Base-by-base conservation (phyloP, 2,329 filamentous ascomycete genomes). In the Aureobasidium vineae region DNA sequence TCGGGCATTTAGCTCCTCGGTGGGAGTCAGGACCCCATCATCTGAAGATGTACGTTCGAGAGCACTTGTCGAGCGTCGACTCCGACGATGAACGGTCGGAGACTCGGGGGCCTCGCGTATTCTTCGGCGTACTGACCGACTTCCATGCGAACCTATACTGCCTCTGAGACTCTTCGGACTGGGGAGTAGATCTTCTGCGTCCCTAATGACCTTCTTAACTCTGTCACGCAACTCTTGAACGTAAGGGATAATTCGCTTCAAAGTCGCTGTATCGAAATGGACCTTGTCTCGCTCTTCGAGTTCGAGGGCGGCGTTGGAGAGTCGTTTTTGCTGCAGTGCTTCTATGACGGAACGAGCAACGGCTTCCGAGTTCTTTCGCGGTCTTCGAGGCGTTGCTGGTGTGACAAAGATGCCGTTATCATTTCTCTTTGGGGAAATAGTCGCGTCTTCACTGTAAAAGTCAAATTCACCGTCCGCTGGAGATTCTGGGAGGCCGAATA, bases 211-310 rank as follows among this genome's bases (percentile, higher is more conserved):
- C 57, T 80, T 79, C 70, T 82, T 82, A 57, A 82, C 80, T 71
- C 79, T 79, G 41, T 79, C 79, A 66, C 79, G 81, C 66, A 83
- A 74, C 11, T 77, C 77, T 66, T 76, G 79, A 49, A 83, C 81
- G 70, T 83, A 82, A 4, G 81, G 81, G 31, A 89, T 86, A 66
- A 89, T 84, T 72, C 87, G 84, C 70, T 83, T 81, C 16, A 89
- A 79, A 50, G 86, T 88, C 31, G 84, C 84, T 2, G 86, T 88
- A 71, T 88, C 86, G 72, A 89, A 89, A 0, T 85, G 85, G n/a
- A 88, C 82, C 71, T 88, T 88, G 70, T 81, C 81, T n/a, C 45
- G 45, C n/a, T 21, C 45, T 45, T 75, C 73, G 4, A 69, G 59
- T 16, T 75, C 71, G n/a, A 74, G 69, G 1, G 41, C 43, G 11